Base-by-base conservation (phyloP, 1,284 basidiomycete genomes). In the Apiotrichum gamsii region DNA sequence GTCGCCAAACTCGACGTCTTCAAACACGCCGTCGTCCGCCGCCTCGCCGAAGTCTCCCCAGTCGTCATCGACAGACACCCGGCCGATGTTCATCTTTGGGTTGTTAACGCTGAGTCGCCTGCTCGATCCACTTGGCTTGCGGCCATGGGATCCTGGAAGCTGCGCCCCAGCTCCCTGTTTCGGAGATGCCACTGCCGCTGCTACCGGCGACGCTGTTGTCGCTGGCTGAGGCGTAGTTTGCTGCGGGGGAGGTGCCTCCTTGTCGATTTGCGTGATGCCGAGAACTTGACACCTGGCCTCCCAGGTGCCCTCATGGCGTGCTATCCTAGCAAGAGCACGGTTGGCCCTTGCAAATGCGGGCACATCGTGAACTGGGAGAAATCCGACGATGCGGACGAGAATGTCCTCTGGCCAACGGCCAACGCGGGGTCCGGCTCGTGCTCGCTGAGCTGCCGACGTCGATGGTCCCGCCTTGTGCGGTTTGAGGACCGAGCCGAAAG, bases 1-100 rank as follows among this genome's bases (percentile, higher is more conserved):
- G 65, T 94, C 90, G 1, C 90, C 91, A 74, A 96, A 97, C 31
- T 93, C 91, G 56, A 94, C 88, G 48, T 89, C 81, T 35, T 74
- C 60, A 35, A 69, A 66, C 5, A 45, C 54, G 29, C 58, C 59
- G 31, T 56, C 56, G 25, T 28, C 11, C 4, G 30, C 40, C 23
- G 50, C 57, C 36, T 65, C 61, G 8, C 65, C 60, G 52, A 72
- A 69, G 43, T 69, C 65, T 10, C 65, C 65, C 49, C 66, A 67
- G 35, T 69, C 65, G 45, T 65, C 66, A 23, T 66, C 64, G 39
- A 32, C 20, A 6, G 39, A 40, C 29, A 33, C 31, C 3, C 42
- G 24, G 16, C 24, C 34, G 18, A 21, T 6, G 6, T 13, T 39
- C 20, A 32, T 47, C 11, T 45, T 45, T 19, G 50, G 25, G 34